Evolutionary conservation across 2,329 filamentous ascomycete species (phyloP).

Genomic region (Paradendryphiella salina): DNA sequence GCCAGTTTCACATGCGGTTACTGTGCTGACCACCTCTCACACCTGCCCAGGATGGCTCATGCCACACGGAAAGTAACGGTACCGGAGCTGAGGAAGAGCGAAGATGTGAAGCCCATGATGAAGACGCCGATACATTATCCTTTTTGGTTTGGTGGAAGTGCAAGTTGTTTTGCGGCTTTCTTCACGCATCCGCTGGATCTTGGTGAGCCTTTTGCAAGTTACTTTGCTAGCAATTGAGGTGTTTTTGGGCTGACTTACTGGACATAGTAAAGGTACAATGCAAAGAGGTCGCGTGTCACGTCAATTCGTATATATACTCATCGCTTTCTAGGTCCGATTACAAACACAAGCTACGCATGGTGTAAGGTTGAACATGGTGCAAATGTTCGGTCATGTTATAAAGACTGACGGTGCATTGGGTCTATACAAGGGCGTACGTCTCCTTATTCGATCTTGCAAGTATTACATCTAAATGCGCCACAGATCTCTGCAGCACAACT

Average conservation of each 20-base stretch:
- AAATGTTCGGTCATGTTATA: constrained; percentile 82
- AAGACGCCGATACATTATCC: constrained; percentile 52
- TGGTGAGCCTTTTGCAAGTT: constrained; percentile 60
- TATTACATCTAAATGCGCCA: not conserved
- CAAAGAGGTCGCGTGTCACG: not conserved
- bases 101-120: constrained; percentile 43
- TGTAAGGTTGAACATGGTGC: constrained; percentile 74
- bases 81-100: constrained; percentile 46
- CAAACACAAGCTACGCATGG: constrained; percentile 75
- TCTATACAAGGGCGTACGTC: constrained; percentile 77
- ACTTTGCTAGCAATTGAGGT: not conserved
- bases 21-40: not conserved
- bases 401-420: constrained; percentile 75
- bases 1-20: constrained; percentile 34
- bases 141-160: constrained; percentile 92
- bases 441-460: not conserved
- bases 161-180: constrained; percentile 85
- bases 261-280: constrained; percentile 50
- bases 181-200: constrained; percentile 94
- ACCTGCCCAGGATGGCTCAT: constrained; percentile 44
- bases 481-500: constrained; percentile 86
- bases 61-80: constrained; percentile 43
- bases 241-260: constrained; percentile 33
- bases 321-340: constrained; percentile 69
- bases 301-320: constrained; percentile 21